A percentile compares a stretch with the other conserved stretches of the same genome.
Conservation (phyloP, 306 rosid genomes). For the Ceratonia siliqua region DNA sequence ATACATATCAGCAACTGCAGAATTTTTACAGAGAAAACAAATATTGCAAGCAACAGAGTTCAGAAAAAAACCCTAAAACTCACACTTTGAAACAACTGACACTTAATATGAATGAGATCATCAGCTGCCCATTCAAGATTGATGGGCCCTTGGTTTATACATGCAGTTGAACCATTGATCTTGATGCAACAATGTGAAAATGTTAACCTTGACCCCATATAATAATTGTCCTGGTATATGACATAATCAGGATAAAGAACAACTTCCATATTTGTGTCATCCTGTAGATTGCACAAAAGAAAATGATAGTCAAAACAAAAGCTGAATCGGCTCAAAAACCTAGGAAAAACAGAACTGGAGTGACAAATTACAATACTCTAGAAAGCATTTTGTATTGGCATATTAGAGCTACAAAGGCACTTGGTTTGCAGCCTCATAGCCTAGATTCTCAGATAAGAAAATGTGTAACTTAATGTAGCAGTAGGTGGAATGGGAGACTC, state of each 20-base stretch:
- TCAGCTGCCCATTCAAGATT: constrained; percentile 72
- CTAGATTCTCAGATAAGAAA: constrained; percentile 11
- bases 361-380: neutral
- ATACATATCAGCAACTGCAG: constrained; percentile 36
- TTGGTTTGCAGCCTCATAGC: neutral
- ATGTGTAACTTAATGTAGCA: constrained; percentile 8
- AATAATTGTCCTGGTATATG: constrained; percentile 68
- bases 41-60: constrained; percentile 14
- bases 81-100: constrained; percentile 68
- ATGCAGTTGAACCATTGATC: constrained; percentile 54
- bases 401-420: neutral
- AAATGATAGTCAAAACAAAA: constrained; percentile 31
- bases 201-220: constrained; percentile 53
- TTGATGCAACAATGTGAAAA: constrained; percentile 66
- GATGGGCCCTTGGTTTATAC: constrained; percentile 45
- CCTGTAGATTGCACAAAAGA: constrained; percentile 59
- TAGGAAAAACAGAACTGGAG: neutral
- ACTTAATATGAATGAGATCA: constrained; percentile 60
- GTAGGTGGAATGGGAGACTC: neutral
- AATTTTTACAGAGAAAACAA: constrained; percentile 21
- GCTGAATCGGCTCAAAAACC: constrained; percentile 12
- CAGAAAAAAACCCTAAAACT: constrained; percentile 38
- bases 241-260: constrained; percentile 85
- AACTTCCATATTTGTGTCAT: constrained; percentile 52
- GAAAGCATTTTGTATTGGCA: constrained; percentile 18